A percentile compares a stretch with the other conserved stretches of the same genome.
Evolutionary conservation across 805 yeast species (phyloP).

Genomic region (Kazachstania psychrophila): DNA sequence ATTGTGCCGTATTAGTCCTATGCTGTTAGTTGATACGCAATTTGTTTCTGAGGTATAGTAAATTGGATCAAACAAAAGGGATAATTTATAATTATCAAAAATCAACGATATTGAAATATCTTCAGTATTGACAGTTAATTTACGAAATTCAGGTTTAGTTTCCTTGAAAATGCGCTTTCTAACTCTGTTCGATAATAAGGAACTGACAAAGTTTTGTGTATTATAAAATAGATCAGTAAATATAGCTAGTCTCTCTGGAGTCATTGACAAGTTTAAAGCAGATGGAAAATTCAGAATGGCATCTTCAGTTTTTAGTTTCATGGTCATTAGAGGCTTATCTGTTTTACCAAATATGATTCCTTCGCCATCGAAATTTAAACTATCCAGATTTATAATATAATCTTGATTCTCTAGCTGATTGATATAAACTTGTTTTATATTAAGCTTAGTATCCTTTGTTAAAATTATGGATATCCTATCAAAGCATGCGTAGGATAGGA

Average conservation of each 20-base stretch:
- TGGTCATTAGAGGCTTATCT: not conserved
- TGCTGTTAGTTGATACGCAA: not conserved
- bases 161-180: too few relatives aligned
- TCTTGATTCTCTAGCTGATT: constrained; percentile 7
- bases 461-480: constrained; percentile 3
- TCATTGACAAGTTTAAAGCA: not conserved
- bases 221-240: not conserved
- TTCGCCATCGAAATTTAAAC: not conserved
- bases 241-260: not conserved
- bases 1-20: constrained; percentile 1
- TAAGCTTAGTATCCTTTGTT: not conserved
- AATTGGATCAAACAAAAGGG: constrained; percentile 6
- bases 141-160: too few relatives aligned
- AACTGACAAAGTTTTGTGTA: not conserved
- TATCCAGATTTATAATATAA: constrained; percentile 4
- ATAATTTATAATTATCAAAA: not conserved
- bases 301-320: not conserved
- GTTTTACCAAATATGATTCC: not conserved
- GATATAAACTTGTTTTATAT: constrained; percentile 4
- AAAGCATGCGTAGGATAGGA: constrained; percentile 9
- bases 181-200: too few relatives aligned
- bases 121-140: not conserved
- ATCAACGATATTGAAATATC: constrained; percentile 4
- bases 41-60: not conserved
- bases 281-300: not conserved